These are phyloP conservation scores for Apocynum venetum DNA, from an alignment of 257 asterid genomes.

Conservation along the genomic window DNA sequence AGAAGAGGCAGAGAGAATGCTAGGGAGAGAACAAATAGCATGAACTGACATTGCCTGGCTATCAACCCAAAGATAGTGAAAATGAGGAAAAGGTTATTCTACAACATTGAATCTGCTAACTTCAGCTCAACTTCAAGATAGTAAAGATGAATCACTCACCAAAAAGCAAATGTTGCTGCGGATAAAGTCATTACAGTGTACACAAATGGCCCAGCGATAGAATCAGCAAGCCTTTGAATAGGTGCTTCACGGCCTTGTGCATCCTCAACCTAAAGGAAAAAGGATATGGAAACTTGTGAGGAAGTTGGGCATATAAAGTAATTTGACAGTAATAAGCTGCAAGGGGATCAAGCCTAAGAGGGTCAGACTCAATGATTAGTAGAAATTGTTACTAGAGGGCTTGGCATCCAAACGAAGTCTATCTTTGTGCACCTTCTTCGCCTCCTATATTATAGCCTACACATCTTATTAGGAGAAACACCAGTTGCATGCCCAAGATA, in stretches of 20 bases:
- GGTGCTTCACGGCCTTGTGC: conserved; percentile 99
- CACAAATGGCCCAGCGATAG: conserved; percentile 97
- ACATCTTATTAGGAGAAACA: neutral
- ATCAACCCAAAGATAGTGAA: neutral
- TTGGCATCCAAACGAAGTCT: neutral
- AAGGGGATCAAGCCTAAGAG: neutral
- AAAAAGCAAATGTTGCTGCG: conserved; percentile 90
- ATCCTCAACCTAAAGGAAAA: conserved; percentile 76
- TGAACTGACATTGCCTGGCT: neutral
- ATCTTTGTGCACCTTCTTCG: neutral
- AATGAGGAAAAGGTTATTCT: neutral
- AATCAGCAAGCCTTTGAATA: conserved; percentile 96
- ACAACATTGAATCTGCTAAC: neutral
- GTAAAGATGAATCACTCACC: conserved; percentile 46
- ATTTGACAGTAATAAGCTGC: neutral
- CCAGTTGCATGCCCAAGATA: neutral
- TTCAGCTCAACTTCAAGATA: conserved; percentile 2
- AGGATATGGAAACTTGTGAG: neutral
- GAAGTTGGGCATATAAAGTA: neutral
- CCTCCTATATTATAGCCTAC: neutral
- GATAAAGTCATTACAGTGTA: conserved; percentile 89
- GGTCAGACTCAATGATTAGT: neutral
- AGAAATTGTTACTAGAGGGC: neutral
- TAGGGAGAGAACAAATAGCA: neutral
- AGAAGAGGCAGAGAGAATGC: neutral